Evolutionary conservation across 2,329 filamentous ascomycete species (phyloP), one percentile per base, ranked within the genome.

Genomic region (Diaporthe ampelina): DNA sequence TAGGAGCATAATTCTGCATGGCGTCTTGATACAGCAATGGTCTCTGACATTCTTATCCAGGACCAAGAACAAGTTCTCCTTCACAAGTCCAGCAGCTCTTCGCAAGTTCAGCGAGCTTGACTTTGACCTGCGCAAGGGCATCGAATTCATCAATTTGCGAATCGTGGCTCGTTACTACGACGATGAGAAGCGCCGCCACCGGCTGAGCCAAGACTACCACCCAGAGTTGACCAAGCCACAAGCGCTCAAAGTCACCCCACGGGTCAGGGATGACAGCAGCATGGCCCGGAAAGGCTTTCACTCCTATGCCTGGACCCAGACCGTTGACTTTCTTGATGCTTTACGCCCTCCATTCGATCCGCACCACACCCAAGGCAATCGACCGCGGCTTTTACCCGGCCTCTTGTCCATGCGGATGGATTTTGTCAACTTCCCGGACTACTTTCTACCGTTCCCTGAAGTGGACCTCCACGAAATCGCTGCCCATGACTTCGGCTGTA

Each of bases 151-250:
- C 77, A 89, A 83, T 37, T 81, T 91, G 54, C 88, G 89, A 56
- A 81, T 91, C 77, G 86, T 90, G 74, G 89, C 88, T 13, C 84
- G 83, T 69, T 91, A 88, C 78, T 91, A 89, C 75, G 88, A 90
- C 72, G 88, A 91, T 65, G 83, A 86, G 61, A 84, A 82, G 50
- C 81, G 81, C 19, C 76, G 74, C 24, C 86, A 86, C 76, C 84
- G 83, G 75, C 80, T 87, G 58, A 82, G 82, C 35, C 81, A 80
- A 29, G 80, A 80, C 11, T 86, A 89, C 76, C 87, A 89, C 75
- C 79, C 81, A 2, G 82, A 84, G 56, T 76, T 88, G 56, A 85
- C 82, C 74, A 85, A 82, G 70, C 81, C 84, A 9, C 81, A 87
- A 24, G 79, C 78, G 13, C 81, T 90, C 48, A 83, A 81, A 56